phyloP scores from a whole-genome alignment of 2,329 filamentous ascomycete genomes.

The Lithohypha guttulata region DNA sequence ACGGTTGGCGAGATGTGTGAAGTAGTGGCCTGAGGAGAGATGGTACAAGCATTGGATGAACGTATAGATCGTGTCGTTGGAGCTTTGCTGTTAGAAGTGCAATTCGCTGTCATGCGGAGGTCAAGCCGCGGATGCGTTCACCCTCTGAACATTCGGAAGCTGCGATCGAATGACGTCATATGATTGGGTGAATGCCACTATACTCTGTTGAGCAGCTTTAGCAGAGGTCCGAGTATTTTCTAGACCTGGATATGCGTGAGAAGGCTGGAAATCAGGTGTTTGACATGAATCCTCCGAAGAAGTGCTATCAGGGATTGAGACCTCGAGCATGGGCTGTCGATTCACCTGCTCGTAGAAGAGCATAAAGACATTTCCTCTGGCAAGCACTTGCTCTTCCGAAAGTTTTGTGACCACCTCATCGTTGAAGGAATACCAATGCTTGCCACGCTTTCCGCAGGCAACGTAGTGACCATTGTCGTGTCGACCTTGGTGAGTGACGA shows the following conservation, averaged over 20 bases:
- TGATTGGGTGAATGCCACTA: too few relatives aligned
- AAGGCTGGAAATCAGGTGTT: too few relatives aligned
- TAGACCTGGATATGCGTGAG: too few relatives aligned
- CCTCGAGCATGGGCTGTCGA: background rate
- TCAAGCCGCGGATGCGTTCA: too few relatives aligned
- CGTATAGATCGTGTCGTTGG: background rate
- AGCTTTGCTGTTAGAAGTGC: too few relatives aligned
- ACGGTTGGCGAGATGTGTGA: slow-evolving; percentile 1
- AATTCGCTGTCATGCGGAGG: too few relatives aligned
- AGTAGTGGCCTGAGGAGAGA: too few relatives aligned
- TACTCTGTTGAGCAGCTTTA: too few relatives aligned
- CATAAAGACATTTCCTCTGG: slow-evolving; percentile 84
- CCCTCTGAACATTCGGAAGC: too few relatives aligned
- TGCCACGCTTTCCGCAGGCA: slow-evolving; percentile 58
- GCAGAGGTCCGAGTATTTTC: too few relatives aligned
- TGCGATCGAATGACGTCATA: too few relatives aligned
- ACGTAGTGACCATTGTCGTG: slow-evolving; percentile 96
- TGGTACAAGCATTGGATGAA: slow-evolving; percentile 4
- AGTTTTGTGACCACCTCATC: slow-evolving; percentile 73
- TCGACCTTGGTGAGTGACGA: slow-evolving; percentile 77
- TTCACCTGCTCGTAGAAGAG: slow-evolving; percentile 81
- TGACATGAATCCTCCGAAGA: background rate
- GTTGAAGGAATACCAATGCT: slow-evolving; percentile 75
- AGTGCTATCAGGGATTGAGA: background rate
- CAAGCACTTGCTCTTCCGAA: slow-evolving; percentile 60